Base-by-base conservation (phyloP, 2,329 filamentous ascomycete species). In the Alternaria conjuncta region DNA sequence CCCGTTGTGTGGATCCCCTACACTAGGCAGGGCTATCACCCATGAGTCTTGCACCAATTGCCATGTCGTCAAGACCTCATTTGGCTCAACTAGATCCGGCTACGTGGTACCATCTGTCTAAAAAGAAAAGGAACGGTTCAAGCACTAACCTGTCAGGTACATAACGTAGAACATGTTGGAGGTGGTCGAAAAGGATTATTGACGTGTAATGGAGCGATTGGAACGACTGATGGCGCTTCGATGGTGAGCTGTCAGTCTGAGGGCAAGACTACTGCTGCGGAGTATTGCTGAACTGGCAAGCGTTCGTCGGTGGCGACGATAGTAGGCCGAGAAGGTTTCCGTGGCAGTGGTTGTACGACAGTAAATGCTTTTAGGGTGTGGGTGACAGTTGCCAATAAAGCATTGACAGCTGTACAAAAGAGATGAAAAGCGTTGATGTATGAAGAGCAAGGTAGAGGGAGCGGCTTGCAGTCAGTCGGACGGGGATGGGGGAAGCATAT, bases 91-190 rank as follows among this genome's bases (percentile, higher is more conserved):
- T 46, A 51, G 55, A 50, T 47, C 60, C 61, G 50, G 41, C 30
- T 26, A 57, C 32, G 36, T 55, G 63, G 57, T 60, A 64, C 54
- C 25, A 12, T 10, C 25, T 55, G 44, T 28, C 49, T 32, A 36
- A 47, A 45, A 20, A 56, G 30, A 50, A 53, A 60, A 41, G 15
- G 49, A 30, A 20, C 32, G 11, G 13, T 12, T 44, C 36, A 23
- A 57, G 53, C 21, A 70, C 79, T 67, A 79, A 81, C 80, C 79
- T 76, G 78, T 81, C 63, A 82, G 76, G 71, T 82, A 82, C 78
- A 81, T 81, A 65, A 81, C 78, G 72, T 82, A 81, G 72, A 81
- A 81, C 80, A 82, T 82, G 67, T 65, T 77, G 65, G 56, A 61
- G 15, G 30, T 60, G 49, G 50, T 36, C 45, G 46, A 51, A 51